These are phyloP conservation scores for Cryphonectria nitschkei DNA, from an alignment of 2,329 filamentous ascomycete species.

Conservation along the genomic window DNA sequence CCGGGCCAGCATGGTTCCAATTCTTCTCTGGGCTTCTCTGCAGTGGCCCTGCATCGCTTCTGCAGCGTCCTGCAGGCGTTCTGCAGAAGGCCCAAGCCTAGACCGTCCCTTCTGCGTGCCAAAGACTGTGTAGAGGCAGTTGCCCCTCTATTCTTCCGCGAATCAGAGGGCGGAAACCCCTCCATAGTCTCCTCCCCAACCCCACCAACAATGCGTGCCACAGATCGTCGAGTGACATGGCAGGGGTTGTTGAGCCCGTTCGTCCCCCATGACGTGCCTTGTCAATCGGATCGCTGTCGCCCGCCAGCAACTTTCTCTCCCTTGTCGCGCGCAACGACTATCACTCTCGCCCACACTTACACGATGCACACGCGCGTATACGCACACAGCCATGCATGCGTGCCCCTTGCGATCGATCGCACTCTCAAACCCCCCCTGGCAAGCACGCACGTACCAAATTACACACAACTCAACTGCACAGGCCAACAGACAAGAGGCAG, in stretches of 20 bases:
- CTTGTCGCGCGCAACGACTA: neutral
- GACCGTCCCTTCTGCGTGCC: slow-evolving; percentile 1
- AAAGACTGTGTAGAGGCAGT: slow-evolving; percentile 7
- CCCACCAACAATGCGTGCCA: neutral
- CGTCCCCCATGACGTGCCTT: slow-evolving; percentile 18
- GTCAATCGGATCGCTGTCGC: slow-evolving; percentile 18
- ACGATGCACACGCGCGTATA: neutral
- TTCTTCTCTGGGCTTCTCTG: slow-evolving; percentile 15
- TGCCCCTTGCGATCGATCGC: slow-evolving; percentile 1
- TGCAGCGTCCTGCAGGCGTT: neutral
- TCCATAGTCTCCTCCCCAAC: neutral
- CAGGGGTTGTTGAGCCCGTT: neutral
- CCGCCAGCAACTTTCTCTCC: neutral
- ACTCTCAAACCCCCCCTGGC: neutral
- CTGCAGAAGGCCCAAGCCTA: slow-evolving; percentile 4
- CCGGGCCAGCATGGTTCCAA: neutral
- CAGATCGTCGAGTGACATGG: slow-evolving; percentile 10
- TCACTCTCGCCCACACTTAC: neutral
- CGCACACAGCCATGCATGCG: neutral
- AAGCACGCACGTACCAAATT: neutral
- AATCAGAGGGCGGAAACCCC: slow-evolving; percentile 1
- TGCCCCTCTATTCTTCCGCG: slow-evolving; percentile 21
- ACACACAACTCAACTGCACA: neutral
- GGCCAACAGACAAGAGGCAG: neutral
- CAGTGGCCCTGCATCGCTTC: neutral